phyloP scores from a whole-genome alignment of 164 flowering plant genomes.

The Chimonanthus salicifolius region DNA sequence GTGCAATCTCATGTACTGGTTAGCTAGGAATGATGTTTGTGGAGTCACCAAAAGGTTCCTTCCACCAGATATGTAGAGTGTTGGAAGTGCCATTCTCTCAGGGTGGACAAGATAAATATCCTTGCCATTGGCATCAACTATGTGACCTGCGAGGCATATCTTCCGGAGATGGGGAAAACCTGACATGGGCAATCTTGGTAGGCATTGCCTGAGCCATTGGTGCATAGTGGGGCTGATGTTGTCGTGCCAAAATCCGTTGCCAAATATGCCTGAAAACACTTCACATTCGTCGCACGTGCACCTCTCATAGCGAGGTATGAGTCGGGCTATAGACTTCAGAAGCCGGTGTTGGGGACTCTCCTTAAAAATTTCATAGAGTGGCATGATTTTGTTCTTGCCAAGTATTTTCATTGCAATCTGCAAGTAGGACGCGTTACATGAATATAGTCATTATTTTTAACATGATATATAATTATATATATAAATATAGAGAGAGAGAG shows the following conservation, averaged over 20 bases:
- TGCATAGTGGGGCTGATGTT: constrained; percentile 46
- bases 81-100: constrained; percentile 51
- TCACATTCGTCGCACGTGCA: constrained; percentile 52
- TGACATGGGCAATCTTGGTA: constrained; percentile 43
- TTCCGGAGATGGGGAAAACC: constrained; percentile 52
- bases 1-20: constrained; percentile 58
- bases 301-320: constrained; percentile 49
- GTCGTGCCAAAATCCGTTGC: constrained; percentile 51
- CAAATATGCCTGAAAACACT: constrained; percentile 54
- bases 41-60: constrained; percentile 44
- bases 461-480: neutral
- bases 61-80: constrained; percentile 53
- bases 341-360: constrained; percentile 27
- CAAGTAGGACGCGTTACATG: neutral
- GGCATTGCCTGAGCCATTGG: constrained; percentile 36
- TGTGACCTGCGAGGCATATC: constrained; percentile 45
- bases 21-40: constrained; percentile 46
- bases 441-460: neutral
- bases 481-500: no score
- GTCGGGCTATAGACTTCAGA: constrained; percentile 34
- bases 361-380: constrained; percentile 23
- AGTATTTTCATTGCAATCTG: constrained; percentile 47
- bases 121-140: constrained; percentile 39
- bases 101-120: constrained; percentile 45
- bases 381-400: constrained; percentile 32